Percentiles rank a stretch among this genome's conserved stretches.
phyloP scores from a whole-genome alignment of 202 grass and related monocot genomes.

The Eragrostis tef region DNA sequence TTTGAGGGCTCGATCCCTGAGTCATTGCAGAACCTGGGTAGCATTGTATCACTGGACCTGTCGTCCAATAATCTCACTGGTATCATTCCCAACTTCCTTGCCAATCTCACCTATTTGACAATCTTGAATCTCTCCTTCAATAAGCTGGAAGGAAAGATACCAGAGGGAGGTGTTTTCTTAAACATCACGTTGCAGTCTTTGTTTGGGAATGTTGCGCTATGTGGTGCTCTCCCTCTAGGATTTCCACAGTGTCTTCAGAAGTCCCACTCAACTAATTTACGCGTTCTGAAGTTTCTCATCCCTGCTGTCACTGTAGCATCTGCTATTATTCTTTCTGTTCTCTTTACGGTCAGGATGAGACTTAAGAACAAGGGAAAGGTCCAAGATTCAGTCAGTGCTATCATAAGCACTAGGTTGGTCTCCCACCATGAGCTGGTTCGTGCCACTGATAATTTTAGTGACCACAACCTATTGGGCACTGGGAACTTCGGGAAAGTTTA shows the following conservation, averaged over 20 bases:
- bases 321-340: slow-evolving; percentile 15
- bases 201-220: slow-evolving; percentile 41
- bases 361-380: neutral
- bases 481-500: slow-evolving; percentile 52
- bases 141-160: slow-evolving; percentile 43
- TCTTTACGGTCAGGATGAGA: slow-evolving; percentile 8
- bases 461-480: slow-evolving; percentile 45
- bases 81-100: slow-evolving; percentile 40
- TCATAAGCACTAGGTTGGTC: neutral
- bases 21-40: slow-evolving; percentile 27
- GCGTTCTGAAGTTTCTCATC: slow-evolving; percentile 38
- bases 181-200: slow-evolving; percentile 43
- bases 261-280: neutral
- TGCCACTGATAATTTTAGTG: slow-evolving; percentile 52
- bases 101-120: slow-evolving; percentile 28
- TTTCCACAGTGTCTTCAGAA: slow-evolving; percentile 22
- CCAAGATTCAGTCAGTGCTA: neutral
- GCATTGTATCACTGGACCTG: slow-evolving; percentile 38
- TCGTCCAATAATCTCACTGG: slow-evolving; percentile 47
- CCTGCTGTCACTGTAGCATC: slow-evolving; percentile 9
- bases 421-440: slow-evolving; percentile 46
- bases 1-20: slow-evolving; percentile 41
- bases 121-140: slow-evolving; percentile 55
- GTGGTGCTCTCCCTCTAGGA: slow-evolving; percentile 31
- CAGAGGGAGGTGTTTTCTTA: slow-evolving; percentile 47